These are phyloP conservation scores for Mucor saturninus DNA, from an alignment of 371 early-diverging fungal species.

Conservation along the genomic window DNA sequence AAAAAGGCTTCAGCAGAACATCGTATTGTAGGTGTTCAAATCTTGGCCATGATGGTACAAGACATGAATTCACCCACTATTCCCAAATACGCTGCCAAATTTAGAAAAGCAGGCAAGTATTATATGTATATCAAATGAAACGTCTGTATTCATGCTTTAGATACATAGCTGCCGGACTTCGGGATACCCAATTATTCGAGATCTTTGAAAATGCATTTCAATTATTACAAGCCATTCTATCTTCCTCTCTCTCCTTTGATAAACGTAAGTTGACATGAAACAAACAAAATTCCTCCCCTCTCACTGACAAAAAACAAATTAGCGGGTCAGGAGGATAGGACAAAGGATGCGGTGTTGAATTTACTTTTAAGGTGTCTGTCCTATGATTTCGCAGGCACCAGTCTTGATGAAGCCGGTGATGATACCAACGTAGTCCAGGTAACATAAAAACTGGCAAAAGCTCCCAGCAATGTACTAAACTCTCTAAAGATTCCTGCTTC, in stretches of 20 bases:
- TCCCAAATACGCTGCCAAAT: slow-evolving; percentile 62
- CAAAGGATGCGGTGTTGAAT: slow-evolving; percentile 60
- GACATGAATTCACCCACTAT: slow-evolving; percentile 62
- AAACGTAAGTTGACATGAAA: slow-evolving; percentile 32
- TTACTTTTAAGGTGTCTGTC: slow-evolving; percentile 72
- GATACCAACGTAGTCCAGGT: slow-evolving; percentile 78
- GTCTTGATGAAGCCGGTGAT: slow-evolving; percentile 81
- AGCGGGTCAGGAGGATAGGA: slow-evolving; percentile 49
- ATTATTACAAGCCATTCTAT: slow-evolving; percentile 54
- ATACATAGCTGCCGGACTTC: slow-evolving; percentile 73
- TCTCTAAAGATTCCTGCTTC: slow-evolving; percentile 62
- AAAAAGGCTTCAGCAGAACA: slow-evolving; percentile 64
- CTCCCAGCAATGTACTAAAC: background rate
- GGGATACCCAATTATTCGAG: slow-evolving; percentile 73
- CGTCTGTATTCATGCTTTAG: background rate
- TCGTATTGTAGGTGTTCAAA: slow-evolving; percentile 63
- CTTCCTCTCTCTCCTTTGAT: slow-evolving; percentile 37
- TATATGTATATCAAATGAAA: background rate
- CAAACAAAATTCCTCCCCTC: background rate
- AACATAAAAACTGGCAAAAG: slow-evolving; percentile 26
- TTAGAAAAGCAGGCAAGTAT: slow-evolving; percentile 64
- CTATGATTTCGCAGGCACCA: slow-evolving; percentile 89
- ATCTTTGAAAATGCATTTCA: slow-evolving; percentile 68
- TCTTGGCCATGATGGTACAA: slow-evolving; percentile 58
- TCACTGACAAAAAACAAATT: background rate